Conservation (phyloP, 352 stramenopile species). For the Peronospora farinosa region DNA sequence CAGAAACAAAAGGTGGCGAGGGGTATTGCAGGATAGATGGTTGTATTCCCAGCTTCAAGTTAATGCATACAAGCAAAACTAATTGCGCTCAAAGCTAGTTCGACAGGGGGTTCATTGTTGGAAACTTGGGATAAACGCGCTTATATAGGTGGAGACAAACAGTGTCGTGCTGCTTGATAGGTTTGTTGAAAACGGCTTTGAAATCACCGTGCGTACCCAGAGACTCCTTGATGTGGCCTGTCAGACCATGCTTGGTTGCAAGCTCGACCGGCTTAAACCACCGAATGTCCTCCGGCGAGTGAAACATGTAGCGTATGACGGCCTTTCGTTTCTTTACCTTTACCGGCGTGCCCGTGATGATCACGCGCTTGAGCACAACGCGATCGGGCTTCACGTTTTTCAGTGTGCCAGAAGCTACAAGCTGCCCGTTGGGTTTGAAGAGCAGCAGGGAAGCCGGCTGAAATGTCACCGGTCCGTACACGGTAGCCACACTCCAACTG, state of each 20-base stretch:
- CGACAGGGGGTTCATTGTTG: conserved; percentile 36
- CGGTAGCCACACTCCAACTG: conserved; percentile 88
- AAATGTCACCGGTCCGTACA: conserved; percentile 93
- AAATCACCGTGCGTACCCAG: conserved; percentile 98
- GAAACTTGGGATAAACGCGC: conserved; percentile 97
- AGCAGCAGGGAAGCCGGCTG: conserved; percentile 93
- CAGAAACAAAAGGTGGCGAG: too few relatives aligned
- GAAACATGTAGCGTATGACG: conserved; percentile 99
- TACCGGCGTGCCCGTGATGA: conserved; percentile 97
- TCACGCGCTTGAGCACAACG: conserved; percentile 96
- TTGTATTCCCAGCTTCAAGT: too few relatives aligned
- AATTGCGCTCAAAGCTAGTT: conserved; percentile 12
- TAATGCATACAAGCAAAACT: too few relatives aligned
- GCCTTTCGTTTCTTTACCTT: conserved; percentile 98
- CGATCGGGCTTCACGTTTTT: conserved; percentile 95
- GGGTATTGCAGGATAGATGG: too few relatives aligned
- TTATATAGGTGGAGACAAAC: conserved; percentile 99
- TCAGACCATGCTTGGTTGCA: conserved; percentile 96
- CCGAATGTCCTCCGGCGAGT: conserved; percentile 95
- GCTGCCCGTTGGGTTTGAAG: conserved; percentile 74
- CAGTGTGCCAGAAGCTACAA: conserved; percentile 93
- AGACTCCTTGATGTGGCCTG: conserved; percentile 96
- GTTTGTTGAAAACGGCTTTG: conserved; percentile 99
- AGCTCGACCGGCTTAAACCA: conserved; percentile 99
- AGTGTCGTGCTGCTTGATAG: conserved; percentile 98